Base-by-base conservation (phyloP, 169 alveolate genomes). In the Neospora caninum region DNA sequence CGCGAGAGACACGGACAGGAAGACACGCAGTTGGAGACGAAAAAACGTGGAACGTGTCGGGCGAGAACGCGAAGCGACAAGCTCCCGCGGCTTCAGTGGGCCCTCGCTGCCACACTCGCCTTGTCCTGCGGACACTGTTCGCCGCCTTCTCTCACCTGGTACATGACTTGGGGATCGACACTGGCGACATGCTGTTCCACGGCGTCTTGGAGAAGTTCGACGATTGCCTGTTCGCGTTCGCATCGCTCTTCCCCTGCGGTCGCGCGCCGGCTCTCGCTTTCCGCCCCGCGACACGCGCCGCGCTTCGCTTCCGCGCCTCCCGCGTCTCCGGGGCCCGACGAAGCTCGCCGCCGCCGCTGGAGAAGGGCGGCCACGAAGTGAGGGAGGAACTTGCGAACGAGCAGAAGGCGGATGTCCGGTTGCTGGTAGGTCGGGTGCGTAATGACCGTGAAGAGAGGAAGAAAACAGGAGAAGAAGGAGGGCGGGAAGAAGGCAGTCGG, bases 391-490 rank as follows among this genome's bases (percentile, higher is more conserved):
- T 38, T 69, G 13, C 92, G 36, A n/a, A 94, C 45, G 91, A 94
- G 95, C 80, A 83, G 84, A 41, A 94, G 31, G 38, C 95, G 91
- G 42, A 70, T 22, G 78, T 94, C 96, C 29, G 96, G 96, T 80
- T 84, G 93, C 83, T 94, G 96, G 69, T 78, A 94, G 58, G 82
- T 67, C 29, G 96, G 96, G 53, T 94, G 96, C 83, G 91, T 92
- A 69, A 94, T 88, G 88, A 94, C 88, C 10, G 91, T 58, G 53
- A 38, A 91, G 73, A 94, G 94, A 18, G 95, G 94, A 34, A 94
- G 39, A 73, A 94, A 87, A 42, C 58, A 91, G n/a, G 87, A 64
- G 67, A 42, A 31, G 64, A 94, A 91, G 39, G 93, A 43, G 38
- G 93, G 84, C 27, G 96, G 96, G 31, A 89, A 93, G 53, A 93